These are phyloP conservation scores for Aspergillus carlsbadensis DNA, from an alignment of 495 filamentous ascomycete genomes.

Conservation along the genomic window DNA sequence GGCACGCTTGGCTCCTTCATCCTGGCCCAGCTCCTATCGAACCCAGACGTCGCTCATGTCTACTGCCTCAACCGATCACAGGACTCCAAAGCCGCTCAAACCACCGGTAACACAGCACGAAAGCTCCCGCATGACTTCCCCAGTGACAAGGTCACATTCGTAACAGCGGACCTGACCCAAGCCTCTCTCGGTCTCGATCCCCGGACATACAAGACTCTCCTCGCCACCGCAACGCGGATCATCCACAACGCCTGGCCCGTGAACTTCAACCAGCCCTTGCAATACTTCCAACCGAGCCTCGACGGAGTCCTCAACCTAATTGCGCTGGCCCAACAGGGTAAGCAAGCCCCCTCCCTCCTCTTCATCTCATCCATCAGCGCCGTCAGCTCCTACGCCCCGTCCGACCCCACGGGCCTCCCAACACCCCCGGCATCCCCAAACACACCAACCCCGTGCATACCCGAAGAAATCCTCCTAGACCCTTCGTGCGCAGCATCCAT, in stretches of 20 bases:
- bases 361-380: conserved; percentile 44
- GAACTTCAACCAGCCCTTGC: conserved; percentile 55
- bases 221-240: conserved; percentile 38
- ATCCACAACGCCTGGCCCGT: conserved; percentile 59
- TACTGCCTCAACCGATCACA: conserved; percentile 21
- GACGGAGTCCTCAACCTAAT: background rate
- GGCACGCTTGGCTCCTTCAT: too few species aligned
- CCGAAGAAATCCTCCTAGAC: background rate
- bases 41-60: too few species aligned
- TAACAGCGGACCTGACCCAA: conserved; percentile 17
- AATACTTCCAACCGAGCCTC: conserved; percentile 44
- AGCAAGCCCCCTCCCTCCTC: background rate
- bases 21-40: too few species aligned
- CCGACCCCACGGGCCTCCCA: conserved; percentile 11
- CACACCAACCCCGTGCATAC: conserved; percentile 7
- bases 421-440: background rate
- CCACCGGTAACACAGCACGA: background rate
- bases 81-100: conserved; percentile 25
- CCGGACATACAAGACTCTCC: conserved; percentile 27
- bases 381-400: background rate
- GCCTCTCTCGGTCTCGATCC: conserved; percentile 44
- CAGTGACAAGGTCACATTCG: background rate
- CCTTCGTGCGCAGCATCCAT: conserved; percentile 15
- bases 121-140: background rate
- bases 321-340: too few species aligned